Conservation (phyloP, 2,329 filamentous ascomycete species). For the Phialophora verrucosa region DNA sequence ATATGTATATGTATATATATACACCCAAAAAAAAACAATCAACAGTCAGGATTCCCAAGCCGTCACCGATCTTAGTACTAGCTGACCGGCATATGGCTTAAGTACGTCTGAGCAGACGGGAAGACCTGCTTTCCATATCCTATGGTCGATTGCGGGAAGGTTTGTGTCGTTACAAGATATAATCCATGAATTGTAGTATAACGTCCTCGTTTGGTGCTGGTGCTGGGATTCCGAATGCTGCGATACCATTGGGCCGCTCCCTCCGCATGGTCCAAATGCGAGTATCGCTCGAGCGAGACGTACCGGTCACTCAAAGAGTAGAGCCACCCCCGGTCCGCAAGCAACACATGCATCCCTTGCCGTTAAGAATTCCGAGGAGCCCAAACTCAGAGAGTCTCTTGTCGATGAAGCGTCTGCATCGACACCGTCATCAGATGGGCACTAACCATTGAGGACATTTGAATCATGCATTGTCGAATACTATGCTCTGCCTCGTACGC, state of each 20-base stretch:
- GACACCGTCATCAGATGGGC: neutral
- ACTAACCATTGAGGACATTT: neutral
- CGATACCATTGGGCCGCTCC: too few species aligned
- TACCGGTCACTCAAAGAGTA: conserved; percentile 78
- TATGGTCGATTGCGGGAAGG: neutral
- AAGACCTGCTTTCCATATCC: neutral
- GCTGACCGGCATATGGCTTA: too few species aligned
- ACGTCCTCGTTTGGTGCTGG: too few species aligned
- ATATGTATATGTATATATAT: too few species aligned
- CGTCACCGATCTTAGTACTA: neutral
- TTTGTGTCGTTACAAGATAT: neutral
- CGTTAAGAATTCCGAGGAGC: conserved; percentile 44
- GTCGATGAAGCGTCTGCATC: conserved; percentile 15
- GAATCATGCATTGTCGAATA: neutral
- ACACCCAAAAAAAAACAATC: neutral
- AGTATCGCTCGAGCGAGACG: conserved; percentile 68
- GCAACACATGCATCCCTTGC: conserved; percentile 55
- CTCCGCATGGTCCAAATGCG: conserved; percentile 53
- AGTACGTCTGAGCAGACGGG: neutral
- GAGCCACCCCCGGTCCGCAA: conserved; percentile 80
- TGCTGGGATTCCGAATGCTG: too few species aligned
- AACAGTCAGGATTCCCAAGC: neutral
- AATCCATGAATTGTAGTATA: too few species aligned
- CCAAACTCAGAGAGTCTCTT: conserved; percentile 41
- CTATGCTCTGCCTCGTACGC: neutral